Conservation (phyloP, 768 basidiomycete genomes). For the Mycena sanguinolenta region DNA sequence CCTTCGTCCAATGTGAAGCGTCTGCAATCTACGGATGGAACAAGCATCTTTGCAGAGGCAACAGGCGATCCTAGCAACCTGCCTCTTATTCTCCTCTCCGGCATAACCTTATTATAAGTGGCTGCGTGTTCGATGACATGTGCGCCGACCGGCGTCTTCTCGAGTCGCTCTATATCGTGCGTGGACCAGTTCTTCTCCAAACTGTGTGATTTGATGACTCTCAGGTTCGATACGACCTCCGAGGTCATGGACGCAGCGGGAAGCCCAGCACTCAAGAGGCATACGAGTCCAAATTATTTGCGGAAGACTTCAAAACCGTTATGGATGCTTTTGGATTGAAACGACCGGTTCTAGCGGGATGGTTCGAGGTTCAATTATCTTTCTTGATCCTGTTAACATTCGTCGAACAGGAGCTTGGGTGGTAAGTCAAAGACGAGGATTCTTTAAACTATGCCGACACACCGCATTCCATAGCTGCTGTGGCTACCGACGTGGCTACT, state of each 20-base stretch:
- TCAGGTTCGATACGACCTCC: conserved; percentile 51
- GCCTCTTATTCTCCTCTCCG: conserved; percentile 58
- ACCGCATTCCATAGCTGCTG: conserved; percentile 37
- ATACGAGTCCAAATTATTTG: conserved; percentile 46
- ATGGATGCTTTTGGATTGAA: conserved; percentile 45
- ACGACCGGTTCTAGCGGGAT: conserved; percentile 48
- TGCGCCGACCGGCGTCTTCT: conserved; percentile 47
- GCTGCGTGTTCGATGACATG: conserved; percentile 52
- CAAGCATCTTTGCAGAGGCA: conserved; percentile 55
- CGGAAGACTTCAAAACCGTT: conserved; percentile 50
- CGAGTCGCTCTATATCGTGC: conserved; percentile 44
- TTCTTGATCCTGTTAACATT: neutral
- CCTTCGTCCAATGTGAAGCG: conserved; percentile 16
- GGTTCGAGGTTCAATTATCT: conserved; percentile 33
- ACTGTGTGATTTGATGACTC: neutral
- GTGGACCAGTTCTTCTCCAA: neutral
- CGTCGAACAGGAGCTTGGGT: conserved; percentile 45
- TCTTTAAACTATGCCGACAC: neutral
- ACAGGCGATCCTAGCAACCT: conserved; percentile 53
- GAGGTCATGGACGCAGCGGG: conserved; percentile 52
- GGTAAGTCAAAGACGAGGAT: conserved; percentile 33
- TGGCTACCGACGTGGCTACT: conserved; percentile 45
- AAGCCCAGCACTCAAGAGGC: conserved; percentile 45
- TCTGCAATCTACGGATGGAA: conserved; percentile 48
- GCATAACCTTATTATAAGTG: conserved; percentile 53